Percentiles rank a stretch among this genome's conserved stretches.
Conservation (phyloP, 805 yeast species). For the Naumovozyma baii region DNA sequence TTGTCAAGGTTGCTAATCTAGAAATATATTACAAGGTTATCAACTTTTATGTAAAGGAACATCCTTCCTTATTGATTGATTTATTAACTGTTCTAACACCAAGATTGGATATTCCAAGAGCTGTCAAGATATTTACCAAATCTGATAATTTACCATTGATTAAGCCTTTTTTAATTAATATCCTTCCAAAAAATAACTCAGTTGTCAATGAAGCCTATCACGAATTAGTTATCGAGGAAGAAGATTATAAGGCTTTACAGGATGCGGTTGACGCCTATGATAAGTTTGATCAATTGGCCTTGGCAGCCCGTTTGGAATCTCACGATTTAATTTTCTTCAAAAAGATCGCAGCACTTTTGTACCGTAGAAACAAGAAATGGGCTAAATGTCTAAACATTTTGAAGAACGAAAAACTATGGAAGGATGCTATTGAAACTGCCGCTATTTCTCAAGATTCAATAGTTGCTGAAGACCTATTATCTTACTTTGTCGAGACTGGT, state of each 20-base stretch:
- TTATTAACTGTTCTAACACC: constrained; percentile 75
- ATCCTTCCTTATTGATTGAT: constrained; percentile 84
- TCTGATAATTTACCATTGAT: constrained; percentile 94
- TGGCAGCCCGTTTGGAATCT: constrained; percentile 87
- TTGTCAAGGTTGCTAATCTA: constrained; percentile 89
- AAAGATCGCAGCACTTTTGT: constrained; percentile 89
- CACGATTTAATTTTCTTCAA: constrained; percentile 88
- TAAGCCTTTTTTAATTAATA: constrained; percentile 88
- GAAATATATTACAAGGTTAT: constrained; percentile 97
- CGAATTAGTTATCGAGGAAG: constrained; percentile 90
- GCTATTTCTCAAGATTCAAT: constrained; percentile 67
- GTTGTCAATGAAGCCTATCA: constrained; percentile 93
- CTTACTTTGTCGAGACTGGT: constrained; percentile 92
- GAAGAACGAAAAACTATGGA: constrained; percentile 89
- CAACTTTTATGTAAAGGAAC: constrained; percentile 85
- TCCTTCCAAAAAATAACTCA: constrained; percentile 79
- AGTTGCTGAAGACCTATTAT: constrained; percentile 78
- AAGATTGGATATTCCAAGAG: constrained; percentile 88
- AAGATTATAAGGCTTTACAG: constrained; percentile 83
- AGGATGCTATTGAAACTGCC: constrained; percentile 88
- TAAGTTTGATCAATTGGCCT: constrained; percentile 82
- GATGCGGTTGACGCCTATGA: constrained; percentile 83
- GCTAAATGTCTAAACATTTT: constrained; percentile 77
- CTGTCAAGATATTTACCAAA: constrained; percentile 86
- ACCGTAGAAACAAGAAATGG: constrained; percentile 91